Percentiles rank a stretch among this genome's conserved stretches.
These are phyloP conservation scores for Oxytropis ochrocephala DNA, from an alignment of 306 rosid species.

Conservation along the genomic window DNA sequence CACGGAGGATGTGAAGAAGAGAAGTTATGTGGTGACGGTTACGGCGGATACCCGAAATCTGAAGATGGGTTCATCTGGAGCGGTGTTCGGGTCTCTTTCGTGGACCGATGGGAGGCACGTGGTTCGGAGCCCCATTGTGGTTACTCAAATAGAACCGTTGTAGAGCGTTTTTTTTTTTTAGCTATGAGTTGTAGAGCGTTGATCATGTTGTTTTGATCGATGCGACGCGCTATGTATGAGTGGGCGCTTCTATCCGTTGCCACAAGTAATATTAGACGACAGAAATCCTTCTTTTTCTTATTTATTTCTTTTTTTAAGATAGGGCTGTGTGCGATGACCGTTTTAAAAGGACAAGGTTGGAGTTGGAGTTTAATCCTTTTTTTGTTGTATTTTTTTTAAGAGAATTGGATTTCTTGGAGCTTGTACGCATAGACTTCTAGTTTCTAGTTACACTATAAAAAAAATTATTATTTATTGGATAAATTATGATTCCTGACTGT, in stretches of 20 bases:
- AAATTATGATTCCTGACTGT: not conserved
- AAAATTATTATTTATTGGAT: not conserved
- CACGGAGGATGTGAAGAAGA: constrained; percentile 46
- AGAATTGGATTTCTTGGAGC: not conserved
- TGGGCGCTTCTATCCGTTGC: not conserved
- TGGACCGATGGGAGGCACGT: constrained; percentile 82
- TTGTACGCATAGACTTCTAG: constrained; percentile 2
- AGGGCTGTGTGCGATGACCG: not conserved
- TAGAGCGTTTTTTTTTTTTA: too few species aligned
- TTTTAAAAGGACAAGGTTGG: not conserved
- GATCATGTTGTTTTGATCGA: constrained; percentile 44
- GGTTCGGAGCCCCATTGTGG: constrained; percentile 84
- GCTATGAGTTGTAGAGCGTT: too few species aligned
- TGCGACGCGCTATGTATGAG: not conserved
- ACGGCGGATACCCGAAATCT: constrained; percentile 41
- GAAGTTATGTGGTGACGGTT: constrained; percentile 54
- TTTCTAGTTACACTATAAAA: not conserved
- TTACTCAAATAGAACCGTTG: constrained; percentile 59
- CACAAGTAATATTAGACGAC: constrained; percentile 4
- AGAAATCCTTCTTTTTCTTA: not conserved
- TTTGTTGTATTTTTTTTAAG: not conserved
- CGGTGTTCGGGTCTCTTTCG: constrained; percentile 65
- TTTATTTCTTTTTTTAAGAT: not conserved
- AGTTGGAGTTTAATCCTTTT: not conserved
- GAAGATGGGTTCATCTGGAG: constrained; percentile 56